Conservation (phyloP, 2,329 filamentous ascomycete species). For the Xylariaceae sp. region DNA sequence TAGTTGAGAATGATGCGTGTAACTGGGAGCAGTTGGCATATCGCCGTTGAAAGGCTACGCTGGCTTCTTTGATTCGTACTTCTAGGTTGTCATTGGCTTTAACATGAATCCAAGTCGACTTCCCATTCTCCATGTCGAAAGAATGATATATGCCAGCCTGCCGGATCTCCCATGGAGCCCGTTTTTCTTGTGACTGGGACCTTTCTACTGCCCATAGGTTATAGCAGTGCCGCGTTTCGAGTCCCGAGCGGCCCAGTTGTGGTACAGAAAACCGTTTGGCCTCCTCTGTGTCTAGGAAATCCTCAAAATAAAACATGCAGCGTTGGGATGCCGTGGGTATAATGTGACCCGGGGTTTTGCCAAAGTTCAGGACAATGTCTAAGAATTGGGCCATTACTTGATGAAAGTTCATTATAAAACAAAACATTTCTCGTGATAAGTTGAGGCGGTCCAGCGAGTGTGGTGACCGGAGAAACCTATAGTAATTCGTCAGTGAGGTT, state of each 20-base stretch:
- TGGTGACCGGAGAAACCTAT: conserved; percentile 4
- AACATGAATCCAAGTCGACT: conserved; percentile 8
- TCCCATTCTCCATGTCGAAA: conserved; percentile 1
- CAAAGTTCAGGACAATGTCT: conserved; percentile 3
- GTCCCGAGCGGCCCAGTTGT: conserved; percentile 6
- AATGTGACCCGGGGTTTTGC: conserved; percentile 1
- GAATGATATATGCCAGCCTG: conserved; percentile 12
- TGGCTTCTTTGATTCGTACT: conserved; percentile 1
- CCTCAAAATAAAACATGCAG: conserved; percentile 2
- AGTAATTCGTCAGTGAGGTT: neutral
- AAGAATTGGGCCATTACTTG: conserved; percentile 12
- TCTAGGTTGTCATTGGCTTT: conserved; percentile 4
- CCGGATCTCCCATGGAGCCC: conserved; percentile 4
- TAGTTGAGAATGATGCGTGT: neutral
- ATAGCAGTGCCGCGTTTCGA: conserved; percentile 8
- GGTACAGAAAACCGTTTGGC: neutral
- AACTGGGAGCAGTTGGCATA: neutral
- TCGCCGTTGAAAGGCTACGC: neutral
- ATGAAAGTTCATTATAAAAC: neutral
- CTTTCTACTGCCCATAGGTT: conserved; percentile 10
- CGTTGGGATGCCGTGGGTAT: conserved; percentile 1
- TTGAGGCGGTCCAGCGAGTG: conserved; percentile 9
- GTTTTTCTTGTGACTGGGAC: neutral
- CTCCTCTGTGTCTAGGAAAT: neutral
- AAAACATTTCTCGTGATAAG: conserved; percentile 7